Conservation (phyloP, 225 moss, liverwort and hornwort genomes). For the Neckera pumila region DNA sequence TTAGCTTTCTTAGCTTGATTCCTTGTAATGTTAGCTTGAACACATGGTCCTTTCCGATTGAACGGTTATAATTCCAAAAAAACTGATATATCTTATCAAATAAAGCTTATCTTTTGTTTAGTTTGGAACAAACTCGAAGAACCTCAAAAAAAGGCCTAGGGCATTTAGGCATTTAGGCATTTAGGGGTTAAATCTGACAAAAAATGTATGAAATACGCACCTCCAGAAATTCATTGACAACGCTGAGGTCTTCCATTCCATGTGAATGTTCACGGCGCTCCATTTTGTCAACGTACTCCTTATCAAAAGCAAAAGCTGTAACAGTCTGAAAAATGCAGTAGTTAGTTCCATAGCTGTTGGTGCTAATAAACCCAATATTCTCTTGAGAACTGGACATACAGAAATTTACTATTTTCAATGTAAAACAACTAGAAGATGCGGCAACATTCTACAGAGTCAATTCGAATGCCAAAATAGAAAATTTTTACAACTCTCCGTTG, state of each 20-base stretch:
- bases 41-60: not conserved
- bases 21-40: too few relatives aligned
- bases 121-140: not conserved
- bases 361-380: not conserved
- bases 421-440: not conserved
- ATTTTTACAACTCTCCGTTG: not conserved
- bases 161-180: not conserved
- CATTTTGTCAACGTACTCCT: conserved; percentile 71
- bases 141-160: not conserved
- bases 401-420: not conserved
- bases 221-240: conserved; percentile 95
- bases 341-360: not conserved
- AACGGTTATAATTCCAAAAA: not conserved
- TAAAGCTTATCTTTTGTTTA: not conserved
- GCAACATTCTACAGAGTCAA: not conserved
- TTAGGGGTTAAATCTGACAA: not conserved
- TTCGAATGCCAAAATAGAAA: not conserved
- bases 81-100: too few relatives aligned
- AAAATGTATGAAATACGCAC: conserved; percentile 9
- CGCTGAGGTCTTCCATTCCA: conserved; percentile 77
- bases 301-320: conserved; percentile 79
- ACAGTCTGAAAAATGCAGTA: conserved; percentile 51
- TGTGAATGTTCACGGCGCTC: conserved; percentile 65
- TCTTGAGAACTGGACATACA: not conserved
- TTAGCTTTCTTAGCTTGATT: too few relatives aligned